Percentiles rank a stretch among this genome's conserved stretches.
phyloP scores from a whole-genome alignment of 768 basidiomycete species.

The Suillus weaverae region DNA sequence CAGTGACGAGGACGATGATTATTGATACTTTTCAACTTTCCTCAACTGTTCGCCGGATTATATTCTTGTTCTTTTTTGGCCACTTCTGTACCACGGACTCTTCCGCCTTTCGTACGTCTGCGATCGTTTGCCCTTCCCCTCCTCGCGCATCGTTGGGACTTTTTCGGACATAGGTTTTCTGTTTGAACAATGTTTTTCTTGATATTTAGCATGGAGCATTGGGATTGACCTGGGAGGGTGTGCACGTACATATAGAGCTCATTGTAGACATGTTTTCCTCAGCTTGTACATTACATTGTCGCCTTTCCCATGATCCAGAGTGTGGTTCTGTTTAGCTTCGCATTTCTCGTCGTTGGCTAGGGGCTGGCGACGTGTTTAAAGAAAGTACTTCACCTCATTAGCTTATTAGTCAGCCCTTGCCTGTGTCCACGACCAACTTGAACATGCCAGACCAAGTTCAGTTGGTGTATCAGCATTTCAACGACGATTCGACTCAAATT shows the following conservation, averaged over 20 bases:
- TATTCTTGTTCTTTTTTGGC: neutral
- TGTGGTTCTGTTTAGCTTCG: too few relatives aligned
- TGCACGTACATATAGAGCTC: too few relatives aligned
- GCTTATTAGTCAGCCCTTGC: too few relatives aligned
- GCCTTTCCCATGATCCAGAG: too few relatives aligned
- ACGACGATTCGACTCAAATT: too few relatives aligned
- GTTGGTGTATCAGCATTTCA: too few relatives aligned
- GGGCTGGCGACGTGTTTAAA: too few relatives aligned
- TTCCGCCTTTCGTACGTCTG: neutral
- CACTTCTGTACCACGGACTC: neutral
- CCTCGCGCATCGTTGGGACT: neutral
- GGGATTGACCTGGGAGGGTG: neutral
- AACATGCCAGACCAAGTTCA: too few relatives aligned
- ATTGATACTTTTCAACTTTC: neutral
- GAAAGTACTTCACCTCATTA: too few relatives aligned
- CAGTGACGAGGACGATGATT: neutral
- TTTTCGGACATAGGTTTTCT: neutral
- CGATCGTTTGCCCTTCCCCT: neutral
- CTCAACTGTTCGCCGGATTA: neutral
- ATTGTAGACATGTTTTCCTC: neutral
- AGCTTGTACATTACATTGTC: neutral
- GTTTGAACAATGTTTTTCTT: neutral
- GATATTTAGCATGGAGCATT: neutral
- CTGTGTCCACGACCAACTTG: too few relatives aligned
- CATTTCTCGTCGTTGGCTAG: too few relatives aligned